A percentile compares a stretch with the other conserved stretches of the same genome.
phyloP scores from a whole-genome alignment of 176 grass and related monocot species.

The Juncus effusus region DNA sequence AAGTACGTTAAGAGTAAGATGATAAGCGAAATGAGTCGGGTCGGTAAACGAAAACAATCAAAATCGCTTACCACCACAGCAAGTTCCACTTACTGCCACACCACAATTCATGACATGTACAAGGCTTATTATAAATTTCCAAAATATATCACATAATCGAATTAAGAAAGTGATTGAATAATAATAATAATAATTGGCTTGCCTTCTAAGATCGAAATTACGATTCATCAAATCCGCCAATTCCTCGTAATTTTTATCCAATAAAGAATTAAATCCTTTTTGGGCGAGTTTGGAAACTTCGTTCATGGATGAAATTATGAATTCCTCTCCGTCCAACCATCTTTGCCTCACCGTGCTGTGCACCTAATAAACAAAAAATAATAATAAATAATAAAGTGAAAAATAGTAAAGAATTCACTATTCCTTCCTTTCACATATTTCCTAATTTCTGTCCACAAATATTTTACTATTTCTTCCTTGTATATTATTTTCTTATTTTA shows the following conservation, averaged over 20 bases:
- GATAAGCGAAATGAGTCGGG: too few species aligned
- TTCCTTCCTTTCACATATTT: not conserved
- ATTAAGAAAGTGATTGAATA: too few species aligned
- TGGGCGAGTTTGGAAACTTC: constrained; percentile 55
- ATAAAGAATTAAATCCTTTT: constrained; percentile 42
- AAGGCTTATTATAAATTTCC: too few species aligned
- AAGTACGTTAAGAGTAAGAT: too few species aligned
- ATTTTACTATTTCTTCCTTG: too few species aligned
- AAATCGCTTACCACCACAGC: too few species aligned
- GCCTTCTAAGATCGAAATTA: constrained; percentile 74
- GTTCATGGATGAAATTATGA: constrained; percentile 60
- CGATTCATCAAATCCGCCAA: constrained; percentile 55
- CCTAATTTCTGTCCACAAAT: too few species aligned
- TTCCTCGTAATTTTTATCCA: constrained; percentile 44
- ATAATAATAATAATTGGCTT: not conserved
- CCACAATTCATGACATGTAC: too few species aligned
- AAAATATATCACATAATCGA: too few species aligned
- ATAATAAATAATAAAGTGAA: not conserved
- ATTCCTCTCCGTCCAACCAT: constrained; percentile 67
- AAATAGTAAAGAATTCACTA: not conserved
- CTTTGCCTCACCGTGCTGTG: constrained; percentile 71
- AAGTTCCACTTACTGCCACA: too few species aligned
- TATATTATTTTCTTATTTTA: too few species aligned
- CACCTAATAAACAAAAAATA: constrained; percentile 36
- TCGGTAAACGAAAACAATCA: too few species aligned